Base-by-base conservation (phyloP, 164 flowering plant genomes). In the Malania oleifera region DNA sequence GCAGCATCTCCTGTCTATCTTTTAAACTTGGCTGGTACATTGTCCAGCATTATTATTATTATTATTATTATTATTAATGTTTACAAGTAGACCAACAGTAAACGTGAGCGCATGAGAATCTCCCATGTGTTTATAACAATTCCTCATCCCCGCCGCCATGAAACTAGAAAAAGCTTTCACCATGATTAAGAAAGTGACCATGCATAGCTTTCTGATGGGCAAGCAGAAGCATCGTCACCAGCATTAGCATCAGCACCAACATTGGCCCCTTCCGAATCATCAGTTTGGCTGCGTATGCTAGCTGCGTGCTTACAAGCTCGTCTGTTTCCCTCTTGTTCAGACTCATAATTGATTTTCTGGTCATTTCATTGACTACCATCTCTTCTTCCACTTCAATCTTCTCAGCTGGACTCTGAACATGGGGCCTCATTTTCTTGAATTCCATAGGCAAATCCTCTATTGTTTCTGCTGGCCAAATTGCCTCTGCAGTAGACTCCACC, bases 401-500 rank as follows among this genome's bases (percentile, higher is more conserved):
- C 26, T 54, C 40, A 23, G 8, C 51, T 18, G 12, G 23, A 27
- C 13, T 17, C 29, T 37, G 22, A 19, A 12, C 7, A 56, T 51
- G 37, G 46, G 3, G 5, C 19, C 48, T 63, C 2, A 14, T 65
- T 22, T 54, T 50, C 23, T 61, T 38, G 12, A 56, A 46, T 15
- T 45, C 54, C n/a, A 31, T 17, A 43, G 65, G 35, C 12, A 52
- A 22, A 35, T 22, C 57, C 38, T 68, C 73, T 0, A 65, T 54
- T 19, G 52, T 24, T 34, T 70, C 77, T 4, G 44, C 62, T 15
- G 75, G 78, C 81, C 76, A 67, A 15, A 67, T 31, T 57, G 67
- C 56, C 27, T 70, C 79, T 0, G 57, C 60, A 26, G 58, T 68
- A 12, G 70, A 67, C 28, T 62, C 71, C 53, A 49, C 37, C 7